Evolutionary conservation across 257 asterid genomes (phyloP), one percentile per base, ranked within the genome.

Genomic region (Gentiana dahurica): DNA sequence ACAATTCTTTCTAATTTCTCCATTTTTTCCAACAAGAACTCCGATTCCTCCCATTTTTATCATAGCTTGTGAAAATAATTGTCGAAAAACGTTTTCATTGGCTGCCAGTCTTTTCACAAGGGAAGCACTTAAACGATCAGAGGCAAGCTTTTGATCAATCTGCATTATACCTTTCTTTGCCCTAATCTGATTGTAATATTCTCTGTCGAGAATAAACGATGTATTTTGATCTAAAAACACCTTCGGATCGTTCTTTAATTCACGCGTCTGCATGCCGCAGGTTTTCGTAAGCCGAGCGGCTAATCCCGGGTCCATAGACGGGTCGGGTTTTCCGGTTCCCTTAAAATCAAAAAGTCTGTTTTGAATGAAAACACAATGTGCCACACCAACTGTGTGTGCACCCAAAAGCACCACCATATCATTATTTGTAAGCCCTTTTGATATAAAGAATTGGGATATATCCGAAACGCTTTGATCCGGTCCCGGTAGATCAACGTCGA

Each of bases 371-470:
- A 53, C 64, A 13, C 96, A 88, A 3, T 88, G 96, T 0, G 97
- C 54, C 36, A 80, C 74, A 2, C 97, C 95, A 1, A 88, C 88
- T 0, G 94, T 75, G 82, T 88, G 97, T 2, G 83, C 97, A 0
- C 97, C 97, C 57, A 88, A 48, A 9, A 88, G 95, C 0, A 83
- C 62, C 59, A 77, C 86, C 95, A 85, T 85, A 33, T 88, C 97
- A 39, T 52, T 68, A 1, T 79, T 57, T 11, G 75, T 77, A 0
- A 85, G 52, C 33, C 80, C 77, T 51, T 77, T 82, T 36, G 69
- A 71, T 2, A 36, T 43, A 77, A 88, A 88, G 32, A 54, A n/a
- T 2, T 60, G 10, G 1, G 81, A 60, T 0, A 90, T 84, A 11
- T 72, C 65, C 0, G 73, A 10, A 0, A 88, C 58, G 0, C 83